A percentile compares a stretch with the other conserved stretches of the same genome.
Conservation (phyloP, 805 yeast species). For the Nematodospora valgi region DNA sequence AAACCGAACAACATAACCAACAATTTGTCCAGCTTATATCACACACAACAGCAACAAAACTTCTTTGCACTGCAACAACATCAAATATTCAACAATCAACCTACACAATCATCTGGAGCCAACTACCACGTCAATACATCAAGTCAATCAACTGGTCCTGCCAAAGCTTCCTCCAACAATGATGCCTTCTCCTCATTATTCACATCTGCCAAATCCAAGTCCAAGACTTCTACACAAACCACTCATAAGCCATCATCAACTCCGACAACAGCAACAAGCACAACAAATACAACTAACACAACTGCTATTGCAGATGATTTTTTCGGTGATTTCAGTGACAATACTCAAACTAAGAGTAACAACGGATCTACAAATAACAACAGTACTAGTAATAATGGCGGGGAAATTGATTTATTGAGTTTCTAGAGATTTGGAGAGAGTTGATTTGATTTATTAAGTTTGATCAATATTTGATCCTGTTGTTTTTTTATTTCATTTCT, state of each 20-base stretch:
- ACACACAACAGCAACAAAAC: constrained; percentile 16
- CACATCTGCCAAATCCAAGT: constrained; percentile 56
- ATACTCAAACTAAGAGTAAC: constrained; percentile 5
- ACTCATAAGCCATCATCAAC: constrained; percentile 10
- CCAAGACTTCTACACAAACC: constrained; percentile 17
- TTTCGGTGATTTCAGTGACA: constrained; percentile 32
- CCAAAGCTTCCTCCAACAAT: constrained; percentile 38
- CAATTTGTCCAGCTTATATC: constrained; percentile 18
- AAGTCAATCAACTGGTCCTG: constrained; percentile 40
- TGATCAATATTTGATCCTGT: too few relatives aligned
- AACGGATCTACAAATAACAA: constrained; percentile 11
- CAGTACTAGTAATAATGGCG: constrained; percentile 17
- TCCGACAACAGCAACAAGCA: constrained; percentile 4
- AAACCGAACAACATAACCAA: constrained; percentile 9
- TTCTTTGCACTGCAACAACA: constrained; percentile 13
- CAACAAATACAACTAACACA: neutral
- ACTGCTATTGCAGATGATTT: constrained; percentile 21
- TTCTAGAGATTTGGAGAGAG: too few relatives aligned
- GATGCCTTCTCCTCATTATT: constrained; percentile 77
- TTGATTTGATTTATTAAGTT: too few relatives aligned
- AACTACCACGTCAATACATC: constrained; percentile 21
- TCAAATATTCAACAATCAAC: constrained; percentile 8
- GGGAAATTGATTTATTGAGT: constrained; percentile 50
- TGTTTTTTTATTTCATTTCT: too few relatives aligned
- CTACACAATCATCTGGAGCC: constrained; percentile 10